A percentile compares a stretch with the other conserved stretches of the same genome.
Conservation (phyloP, 192 early-diverging fungal species). For the Chytriomyces confervae region DNA sequence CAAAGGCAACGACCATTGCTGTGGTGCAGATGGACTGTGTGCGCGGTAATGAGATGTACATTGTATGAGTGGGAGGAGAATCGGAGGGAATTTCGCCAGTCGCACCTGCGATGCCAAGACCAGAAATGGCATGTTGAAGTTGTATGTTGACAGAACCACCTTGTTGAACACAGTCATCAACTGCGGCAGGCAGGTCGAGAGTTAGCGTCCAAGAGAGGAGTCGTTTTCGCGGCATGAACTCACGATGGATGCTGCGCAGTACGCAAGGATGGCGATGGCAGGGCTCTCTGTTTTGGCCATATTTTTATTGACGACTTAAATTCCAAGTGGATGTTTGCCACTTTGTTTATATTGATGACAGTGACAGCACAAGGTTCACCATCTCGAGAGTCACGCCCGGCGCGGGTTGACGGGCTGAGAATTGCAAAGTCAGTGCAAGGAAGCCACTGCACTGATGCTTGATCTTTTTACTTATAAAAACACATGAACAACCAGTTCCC, state of each 20-base stretch:
- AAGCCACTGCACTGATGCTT: too few species aligned
- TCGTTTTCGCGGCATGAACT: neutral
- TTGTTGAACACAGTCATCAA: conserved; percentile 65
- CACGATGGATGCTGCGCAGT: conserved; percentile 86
- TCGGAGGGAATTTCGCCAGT: neutral
- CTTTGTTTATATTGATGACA: too few species aligned
- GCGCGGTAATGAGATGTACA: neutral
- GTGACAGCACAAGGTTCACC: too few species aligned
- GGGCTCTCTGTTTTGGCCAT: conserved; percentile 23
- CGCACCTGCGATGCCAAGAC: conserved; percentile 57
- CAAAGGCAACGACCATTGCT: conserved; percentile 56
- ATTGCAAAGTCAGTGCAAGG: too few species aligned
- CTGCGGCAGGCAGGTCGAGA: neutral
- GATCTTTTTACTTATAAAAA: too few species aligned
- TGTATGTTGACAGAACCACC: conserved; percentile 52
- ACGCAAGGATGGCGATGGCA: conserved; percentile 78
- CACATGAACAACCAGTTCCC: too few species aligned
- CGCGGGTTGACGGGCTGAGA: too few species aligned
- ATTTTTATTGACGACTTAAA: neutral
- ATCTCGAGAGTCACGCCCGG: too few species aligned
- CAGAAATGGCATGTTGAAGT: conserved; percentile 60
- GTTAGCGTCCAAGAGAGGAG: neutral
- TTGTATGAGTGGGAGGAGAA: neutral
- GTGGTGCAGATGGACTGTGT: conserved; percentile 39
- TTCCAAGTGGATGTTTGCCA: too few species aligned